Percentiles rank a stretch among this genome's conserved stretches.
These are phyloP conservation scores for Rutstroemia sp. DNA, from an alignment of 2,329 filamentous ascomycete species.

Conservation along the genomic window DNA sequence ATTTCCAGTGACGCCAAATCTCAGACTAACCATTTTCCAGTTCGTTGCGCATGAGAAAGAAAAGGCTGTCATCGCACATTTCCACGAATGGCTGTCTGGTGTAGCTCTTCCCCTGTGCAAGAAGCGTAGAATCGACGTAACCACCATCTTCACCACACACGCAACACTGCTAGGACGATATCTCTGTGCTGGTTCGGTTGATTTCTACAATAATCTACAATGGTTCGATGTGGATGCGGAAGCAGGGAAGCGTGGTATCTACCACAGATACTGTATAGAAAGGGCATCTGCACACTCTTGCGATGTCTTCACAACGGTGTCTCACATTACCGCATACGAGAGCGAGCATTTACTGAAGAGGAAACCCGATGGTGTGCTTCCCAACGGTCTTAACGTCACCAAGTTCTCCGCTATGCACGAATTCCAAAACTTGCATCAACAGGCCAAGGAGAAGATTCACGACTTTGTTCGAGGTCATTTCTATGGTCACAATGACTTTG, in stretches of 20 bases:
- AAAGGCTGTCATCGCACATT: conserved; percentile 91
- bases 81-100: conserved; percentile 97
- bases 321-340: conserved; percentile 97
- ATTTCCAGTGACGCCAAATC: neutral
- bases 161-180: conserved; percentile 93
- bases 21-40: conserved; percentile 37
- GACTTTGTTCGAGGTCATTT: conserved; percentile 98
- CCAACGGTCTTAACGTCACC: conserved; percentile 95
- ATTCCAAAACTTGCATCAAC: conserved; percentile 96
- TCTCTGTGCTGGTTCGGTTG: conserved; percentile 92
- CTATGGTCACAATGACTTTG: conserved; percentile 96
- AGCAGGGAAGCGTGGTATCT: conserved; percentile 95
- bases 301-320: conserved; percentile 98
- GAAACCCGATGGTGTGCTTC: conserved; percentile 92
- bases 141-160: conserved; percentile 97
- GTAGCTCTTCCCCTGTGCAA: conserved; percentile 88
- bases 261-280: conserved; percentile 97
- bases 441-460: conserved; percentile 95
- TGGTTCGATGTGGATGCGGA: conserved; percentile 95
- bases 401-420: conserved; percentile 98
- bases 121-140: conserved; percentile 90
- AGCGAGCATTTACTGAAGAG: conserved; percentile 95
- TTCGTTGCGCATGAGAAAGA: conserved; percentile 90
- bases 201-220: conserved; percentile 99
- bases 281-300: conserved; percentile 83